Evolutionary conservation across 176 grass and related monocot species (phyloP).

Genomic region (Bothriochloa decipiens): DNA sequence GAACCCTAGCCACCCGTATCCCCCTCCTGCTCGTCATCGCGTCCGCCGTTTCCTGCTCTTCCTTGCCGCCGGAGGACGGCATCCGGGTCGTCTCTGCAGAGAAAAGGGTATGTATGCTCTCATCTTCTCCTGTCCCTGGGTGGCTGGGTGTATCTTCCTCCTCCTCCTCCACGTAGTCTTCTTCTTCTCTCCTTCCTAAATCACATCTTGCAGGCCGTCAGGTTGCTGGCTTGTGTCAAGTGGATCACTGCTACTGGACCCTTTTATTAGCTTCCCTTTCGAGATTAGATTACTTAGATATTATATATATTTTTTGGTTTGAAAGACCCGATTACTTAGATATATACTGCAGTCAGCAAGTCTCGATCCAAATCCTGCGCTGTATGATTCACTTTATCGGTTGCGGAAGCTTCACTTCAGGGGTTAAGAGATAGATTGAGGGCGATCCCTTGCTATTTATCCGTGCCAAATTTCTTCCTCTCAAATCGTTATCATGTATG

Average conservation of each 20-base stretch:
- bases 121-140: neutral
- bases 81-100: constrained; percentile 60
- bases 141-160: neutral
- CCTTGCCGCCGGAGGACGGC: constrained; percentile 30
- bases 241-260: neutral
- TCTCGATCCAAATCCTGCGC: neutral
- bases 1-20: neutral
- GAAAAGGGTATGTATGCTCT: constrained; percentile 42
- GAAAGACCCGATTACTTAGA: too few species aligned
- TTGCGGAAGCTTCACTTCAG: neutral
- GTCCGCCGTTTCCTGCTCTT: neutral
- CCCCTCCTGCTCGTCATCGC: neutral
- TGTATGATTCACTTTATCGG: constrained; percentile 8
- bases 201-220: neutral
- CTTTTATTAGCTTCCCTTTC: neutral
- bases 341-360: neutral
- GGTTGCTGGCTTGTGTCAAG: neutral
- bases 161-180: too few species aligned
- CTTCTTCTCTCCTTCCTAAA: neutral
- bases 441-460: neutral
- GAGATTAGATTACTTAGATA: neutral
- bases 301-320: too few species aligned
- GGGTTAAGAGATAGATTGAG: neutral
- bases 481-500: neutral
- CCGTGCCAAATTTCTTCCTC: neutral